Percentiles rank a stretch among this genome's conserved stretches.
phyloP scores from a whole-genome alignment of 2,329 filamentous ascomycete genomes.

The Hymenoscyphus salicellus region DNA sequence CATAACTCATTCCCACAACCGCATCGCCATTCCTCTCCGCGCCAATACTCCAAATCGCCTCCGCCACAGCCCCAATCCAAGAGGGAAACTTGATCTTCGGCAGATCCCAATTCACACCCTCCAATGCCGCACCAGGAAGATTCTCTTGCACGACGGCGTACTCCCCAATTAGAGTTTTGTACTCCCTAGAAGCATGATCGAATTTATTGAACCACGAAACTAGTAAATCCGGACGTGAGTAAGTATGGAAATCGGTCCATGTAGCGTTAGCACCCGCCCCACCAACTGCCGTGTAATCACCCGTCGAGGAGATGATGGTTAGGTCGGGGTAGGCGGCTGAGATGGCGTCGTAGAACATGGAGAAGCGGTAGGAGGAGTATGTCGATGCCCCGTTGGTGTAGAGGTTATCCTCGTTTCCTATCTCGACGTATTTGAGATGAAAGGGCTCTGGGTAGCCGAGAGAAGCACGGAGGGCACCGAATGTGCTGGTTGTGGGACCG shows the following conservation, averaged over 20 bases:
- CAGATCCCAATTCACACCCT: constrained; percentile 19
- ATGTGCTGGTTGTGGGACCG: constrained; percentile 43
- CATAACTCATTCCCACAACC: constrained; percentile 29
- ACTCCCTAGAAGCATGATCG: constrained; percentile 20
- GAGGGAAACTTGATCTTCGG: constrained; percentile 20
- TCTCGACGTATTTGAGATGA: constrained; percentile 50
- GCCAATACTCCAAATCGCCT: constrained; percentile 30
- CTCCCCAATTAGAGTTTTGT: constrained; percentile 30
- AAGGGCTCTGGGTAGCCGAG: constrained; percentile 51
- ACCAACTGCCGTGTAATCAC: constrained; percentile 21
- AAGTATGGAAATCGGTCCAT: constrained; percentile 29
- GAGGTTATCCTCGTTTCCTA: constrained; percentile 50
- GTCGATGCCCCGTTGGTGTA: constrained; percentile 36
- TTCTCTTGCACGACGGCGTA: constrained; percentile 31
- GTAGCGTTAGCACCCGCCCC: constrained; percentile 8
- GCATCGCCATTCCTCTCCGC: constrained; percentile 30
- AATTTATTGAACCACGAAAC: constrained; percentile 25
- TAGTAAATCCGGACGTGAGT: constrained; percentile 28
- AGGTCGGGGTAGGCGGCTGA: constrained; percentile 40
- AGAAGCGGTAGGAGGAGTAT: constrained; percentile 41
- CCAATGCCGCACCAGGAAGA: not conserved
- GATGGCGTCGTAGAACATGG: constrained; percentile 48
- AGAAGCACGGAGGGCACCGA: constrained; percentile 46
- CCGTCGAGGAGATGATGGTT: constrained; percentile 41
- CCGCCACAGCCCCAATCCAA: constrained; percentile 31